Conservation (phyloP, 164 flowering plant species). For the Aristolochia contorta region DNA sequence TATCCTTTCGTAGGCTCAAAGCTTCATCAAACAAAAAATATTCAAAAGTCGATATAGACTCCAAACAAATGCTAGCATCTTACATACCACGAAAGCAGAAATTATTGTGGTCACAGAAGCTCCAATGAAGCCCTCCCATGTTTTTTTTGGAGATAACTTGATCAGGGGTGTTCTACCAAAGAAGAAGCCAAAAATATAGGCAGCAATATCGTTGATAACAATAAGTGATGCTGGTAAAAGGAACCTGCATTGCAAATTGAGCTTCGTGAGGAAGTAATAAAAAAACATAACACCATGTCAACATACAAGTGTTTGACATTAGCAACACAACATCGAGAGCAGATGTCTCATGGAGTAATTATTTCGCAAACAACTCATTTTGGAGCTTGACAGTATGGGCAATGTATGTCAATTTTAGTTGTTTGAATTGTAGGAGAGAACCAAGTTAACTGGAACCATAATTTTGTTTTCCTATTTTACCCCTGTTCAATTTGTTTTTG, state of each 20-base stretch:
- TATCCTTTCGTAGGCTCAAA: too few species aligned
- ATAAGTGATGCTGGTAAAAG: conserved; percentile 98
- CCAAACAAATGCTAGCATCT: too few species aligned
- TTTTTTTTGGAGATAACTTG: conserved; percentile 94
- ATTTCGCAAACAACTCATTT: too few species aligned
- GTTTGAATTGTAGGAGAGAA: too few species aligned
- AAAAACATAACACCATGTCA: background rate
- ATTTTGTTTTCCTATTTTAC: too few species aligned
- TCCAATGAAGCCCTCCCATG: conserved; percentile 99
- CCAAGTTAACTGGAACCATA: too few species aligned
- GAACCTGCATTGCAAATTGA: conserved; percentile 56
- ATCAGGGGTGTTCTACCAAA: conserved; percentile 94
- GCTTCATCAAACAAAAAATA: too few species aligned
- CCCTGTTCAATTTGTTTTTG: too few species aligned
- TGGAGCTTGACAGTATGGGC: too few species aligned
- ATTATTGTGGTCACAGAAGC: conserved; percentile 77
- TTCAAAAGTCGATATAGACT: too few species aligned
- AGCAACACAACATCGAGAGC: background rate
- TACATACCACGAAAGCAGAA: conserved; percentile 73
- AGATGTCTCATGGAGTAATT: too few species aligned
- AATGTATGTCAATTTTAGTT: too few species aligned
- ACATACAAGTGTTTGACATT: background rate
- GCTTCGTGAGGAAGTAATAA: background rate
- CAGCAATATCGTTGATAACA: conserved; percentile 90
- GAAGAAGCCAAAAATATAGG: conserved; percentile 91